Evolutionary conservation across 495 filamentous ascomycete species (phyloP).

Genomic region (Penicillium malachiteum): DNA sequence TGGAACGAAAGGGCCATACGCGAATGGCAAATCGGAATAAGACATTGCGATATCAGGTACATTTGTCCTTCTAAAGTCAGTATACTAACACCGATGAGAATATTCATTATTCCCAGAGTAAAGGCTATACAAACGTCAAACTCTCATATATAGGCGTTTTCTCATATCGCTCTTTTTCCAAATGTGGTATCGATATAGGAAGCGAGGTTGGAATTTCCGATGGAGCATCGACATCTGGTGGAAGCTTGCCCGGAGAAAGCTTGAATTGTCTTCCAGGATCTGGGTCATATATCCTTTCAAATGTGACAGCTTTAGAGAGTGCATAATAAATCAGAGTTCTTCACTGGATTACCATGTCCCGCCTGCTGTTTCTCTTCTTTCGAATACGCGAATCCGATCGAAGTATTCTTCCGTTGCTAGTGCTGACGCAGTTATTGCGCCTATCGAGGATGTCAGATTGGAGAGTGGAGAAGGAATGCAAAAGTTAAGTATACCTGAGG

Average conservation of each 20-base stretch:
- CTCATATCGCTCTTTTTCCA: neutral
- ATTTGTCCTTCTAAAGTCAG: neutral
- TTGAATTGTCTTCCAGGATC: neutral
- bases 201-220: neutral
- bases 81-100: neutral
- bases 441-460: neutral
- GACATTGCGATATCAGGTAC: constrained; percentile 4
- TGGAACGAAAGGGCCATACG: constrained; percentile 1
- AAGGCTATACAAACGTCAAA: neutral
- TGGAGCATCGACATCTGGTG: neutral
- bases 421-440: neutral
- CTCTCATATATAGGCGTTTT: constrained; percentile 1
- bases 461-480: neutral
- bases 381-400: constrained; percentile 2
- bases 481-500: neutral
- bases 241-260: neutral
- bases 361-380: constrained; percentile 3
- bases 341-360: neutral
- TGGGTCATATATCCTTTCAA: constrained; percentile 2
- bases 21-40: neutral
- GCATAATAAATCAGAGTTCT: neutral
- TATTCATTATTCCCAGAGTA: neutral
- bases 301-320: neutral
- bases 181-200: neutral
- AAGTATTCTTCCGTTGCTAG: neutral